Evolutionary conservation across 192 early-diverging fungal genomes (phyloP).

Genomic region (Pilobolus umbonatus): DNA sequence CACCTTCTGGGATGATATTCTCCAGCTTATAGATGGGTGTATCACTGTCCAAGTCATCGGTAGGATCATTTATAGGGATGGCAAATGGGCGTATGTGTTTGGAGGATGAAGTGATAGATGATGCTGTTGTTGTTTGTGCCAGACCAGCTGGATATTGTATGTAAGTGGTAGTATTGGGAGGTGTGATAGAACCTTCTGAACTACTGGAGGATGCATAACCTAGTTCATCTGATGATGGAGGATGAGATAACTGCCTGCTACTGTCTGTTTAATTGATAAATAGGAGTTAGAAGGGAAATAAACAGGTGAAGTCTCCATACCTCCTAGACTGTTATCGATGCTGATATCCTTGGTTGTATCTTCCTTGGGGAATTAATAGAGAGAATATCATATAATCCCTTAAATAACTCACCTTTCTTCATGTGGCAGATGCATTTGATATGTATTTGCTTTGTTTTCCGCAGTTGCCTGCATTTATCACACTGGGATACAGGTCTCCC

Average conservation of each 20-base stretch:
- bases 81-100: neutral
- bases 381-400: too few species aligned
- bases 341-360: neutral
- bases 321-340: neutral
- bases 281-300: neutral
- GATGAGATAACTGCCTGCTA: neutral
- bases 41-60: slow-evolving; percentile 32
- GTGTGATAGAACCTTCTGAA: slow-evolving; percentile 27
- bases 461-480: slow-evolving; percentile 53
- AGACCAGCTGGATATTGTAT: slow-evolving; percentile 5
- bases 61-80: slow-evolving; percentile 33
- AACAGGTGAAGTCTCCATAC: neutral
- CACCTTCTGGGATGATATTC: slow-evolving; percentile 9
- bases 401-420: neutral
- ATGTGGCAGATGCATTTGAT: slow-evolving; percentile 48
- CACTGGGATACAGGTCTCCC: slow-evolving; percentile 68
- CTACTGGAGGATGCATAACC: slow-evolving; percentile 20
- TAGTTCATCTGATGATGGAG: neutral
- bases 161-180: neutral
- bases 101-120: neutral
- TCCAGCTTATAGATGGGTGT: slow-evolving; percentile 30
- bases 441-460: slow-evolving; percentile 61
- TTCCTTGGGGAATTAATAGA: neutral
- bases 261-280: neutral
- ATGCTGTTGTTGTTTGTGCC: neutral